phyloP scores from a whole-genome alignment of 2,329 filamentous ascomycete species.

The Myriosclerotinia scirpicola region DNA sequence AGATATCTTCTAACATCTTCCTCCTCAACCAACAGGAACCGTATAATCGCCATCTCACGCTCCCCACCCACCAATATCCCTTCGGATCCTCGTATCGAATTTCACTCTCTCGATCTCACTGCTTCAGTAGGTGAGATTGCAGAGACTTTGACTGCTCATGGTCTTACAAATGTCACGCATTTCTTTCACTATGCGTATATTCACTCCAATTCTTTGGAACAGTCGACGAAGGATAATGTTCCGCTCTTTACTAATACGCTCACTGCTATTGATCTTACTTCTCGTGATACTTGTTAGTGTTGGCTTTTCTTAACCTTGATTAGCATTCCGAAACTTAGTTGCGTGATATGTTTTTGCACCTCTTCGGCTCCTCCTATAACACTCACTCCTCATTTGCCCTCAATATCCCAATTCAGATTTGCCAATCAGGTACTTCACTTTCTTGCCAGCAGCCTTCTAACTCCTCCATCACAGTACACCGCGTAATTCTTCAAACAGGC shows the following conservation, averaged over 20 bases:
- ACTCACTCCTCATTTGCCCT: neutral
- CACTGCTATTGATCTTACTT: neutral
- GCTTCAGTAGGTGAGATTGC: neutral
- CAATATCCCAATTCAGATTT: too few species aligned
- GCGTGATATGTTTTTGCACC: neutral
- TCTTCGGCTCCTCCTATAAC: neutral
- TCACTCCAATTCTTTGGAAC: neutral
- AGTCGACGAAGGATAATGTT: slow-evolving; percentile 5
- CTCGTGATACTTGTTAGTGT: neutral
- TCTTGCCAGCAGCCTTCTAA: too few species aligned
- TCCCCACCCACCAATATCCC: neutral
- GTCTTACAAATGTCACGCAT: slow-evolving; percentile 8
- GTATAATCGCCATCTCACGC: slow-evolving; percentile 14
- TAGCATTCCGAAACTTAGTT: neutral
- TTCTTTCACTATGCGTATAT: slow-evolving; percentile 21
- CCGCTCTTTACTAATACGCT: slow-evolving; percentile 12
- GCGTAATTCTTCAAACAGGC: slow-evolving; percentile 17
- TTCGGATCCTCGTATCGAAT: neutral
- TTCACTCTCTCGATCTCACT: slow-evolving; percentile 13
- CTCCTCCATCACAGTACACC: neutral
- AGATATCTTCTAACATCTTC: neutral
- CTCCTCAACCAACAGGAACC: neutral
- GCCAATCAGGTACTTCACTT: too few species aligned
- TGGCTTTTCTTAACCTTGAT: neutral
- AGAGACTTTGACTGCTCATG: neutral